phyloP scores from a whole-genome alignment of 352 stramenopile genomes.

The Phytophthora sansomeana region DNA sequence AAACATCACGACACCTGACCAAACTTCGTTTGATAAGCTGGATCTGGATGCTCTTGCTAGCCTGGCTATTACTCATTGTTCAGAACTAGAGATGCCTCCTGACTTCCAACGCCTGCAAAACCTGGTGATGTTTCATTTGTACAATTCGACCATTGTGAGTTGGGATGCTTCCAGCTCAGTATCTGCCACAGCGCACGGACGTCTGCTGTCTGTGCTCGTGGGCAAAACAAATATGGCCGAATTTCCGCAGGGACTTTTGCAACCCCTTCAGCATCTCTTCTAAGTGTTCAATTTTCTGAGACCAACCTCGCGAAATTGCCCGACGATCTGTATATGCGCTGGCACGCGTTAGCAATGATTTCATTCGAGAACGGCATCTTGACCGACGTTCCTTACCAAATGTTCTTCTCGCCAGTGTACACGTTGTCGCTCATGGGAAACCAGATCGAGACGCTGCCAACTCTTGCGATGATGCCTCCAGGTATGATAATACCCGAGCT shows the following conservation, averaged over 20 bases:
- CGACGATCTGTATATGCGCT: constrained; percentile 19
- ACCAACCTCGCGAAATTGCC: constrained; percentile 24
- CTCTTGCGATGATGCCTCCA: constrained; percentile 29
- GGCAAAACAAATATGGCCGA: constrained; percentile 16
- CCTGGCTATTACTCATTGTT: constrained; percentile 22
- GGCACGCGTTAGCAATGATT: constrained; percentile 13
- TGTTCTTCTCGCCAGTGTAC: constrained; percentile 23
- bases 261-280: constrained; percentile 13
- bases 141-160: constrained; percentile 28
- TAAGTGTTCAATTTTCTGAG: constrained; percentile 30
- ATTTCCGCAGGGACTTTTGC: constrained; percentile 18
- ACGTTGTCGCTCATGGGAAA: constrained; percentile 21
- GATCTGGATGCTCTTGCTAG: constrained; percentile 11
- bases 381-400: constrained; percentile 29
- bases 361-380: constrained; percentile 29
- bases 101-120: constrained; percentile 16
- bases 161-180: constrained; percentile 24
- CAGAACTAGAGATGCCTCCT: constrained; percentile 16
- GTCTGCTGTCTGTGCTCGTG: constrained; percentile 17
- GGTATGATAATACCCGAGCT: constrained; percentile 32
- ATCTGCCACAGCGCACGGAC: constrained; percentile 17
- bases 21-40: constrained; percentile 24
- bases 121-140: constrained; percentile 20
- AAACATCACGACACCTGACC: constrained; percentile 8
- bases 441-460: constrained; percentile 17